These are phyloP conservation scores for Excoecaria agallocha DNA, from an alignment of 345 rosid species.

Conservation along the genomic window DNA sequence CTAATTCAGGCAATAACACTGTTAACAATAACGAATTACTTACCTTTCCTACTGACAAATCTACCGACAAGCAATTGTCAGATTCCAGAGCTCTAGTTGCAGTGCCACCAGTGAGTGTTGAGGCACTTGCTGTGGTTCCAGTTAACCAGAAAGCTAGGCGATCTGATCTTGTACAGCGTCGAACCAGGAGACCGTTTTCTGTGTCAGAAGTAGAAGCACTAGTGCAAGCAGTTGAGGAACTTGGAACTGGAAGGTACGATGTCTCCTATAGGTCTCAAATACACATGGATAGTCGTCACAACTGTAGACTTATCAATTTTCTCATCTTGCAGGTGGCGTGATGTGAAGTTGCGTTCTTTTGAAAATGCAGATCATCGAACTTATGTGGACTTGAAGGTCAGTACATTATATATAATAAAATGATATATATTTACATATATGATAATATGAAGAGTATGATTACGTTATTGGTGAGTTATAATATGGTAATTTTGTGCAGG, in stretches of 20 bases:
- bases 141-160: constrained; percentile 60
- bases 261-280: background rate
- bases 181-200: constrained; percentile 96
- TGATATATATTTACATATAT: no score
- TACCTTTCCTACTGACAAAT: constrained; percentile 40
- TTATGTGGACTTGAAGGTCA: constrained; percentile 34
- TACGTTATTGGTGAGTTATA: background rate
- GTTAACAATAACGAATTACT: constrained; percentile 45
- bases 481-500: constrained; percentile 41
- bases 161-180: constrained; percentile 77
- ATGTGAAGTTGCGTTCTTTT: constrained; percentile 29
- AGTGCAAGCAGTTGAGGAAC: constrained; percentile 83
- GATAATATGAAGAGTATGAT: background rate
- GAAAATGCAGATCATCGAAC: constrained; percentile 29
- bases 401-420: no score
- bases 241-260: constrained; percentile 93
- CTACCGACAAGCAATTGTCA: constrained; percentile 42
- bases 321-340: constrained; percentile 37
- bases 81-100: constrained; percentile 75
- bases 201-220: constrained; percentile 94
- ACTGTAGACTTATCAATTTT: background rate
- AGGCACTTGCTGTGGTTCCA: constrained; percentile 68
- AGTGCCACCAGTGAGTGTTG: constrained; percentile 46
- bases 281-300: background rate
- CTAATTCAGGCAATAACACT: constrained; percentile 26